Conservation (phyloP, 495 filamentous ascomycete species). For the Neurospora sublineolata region DNA sequence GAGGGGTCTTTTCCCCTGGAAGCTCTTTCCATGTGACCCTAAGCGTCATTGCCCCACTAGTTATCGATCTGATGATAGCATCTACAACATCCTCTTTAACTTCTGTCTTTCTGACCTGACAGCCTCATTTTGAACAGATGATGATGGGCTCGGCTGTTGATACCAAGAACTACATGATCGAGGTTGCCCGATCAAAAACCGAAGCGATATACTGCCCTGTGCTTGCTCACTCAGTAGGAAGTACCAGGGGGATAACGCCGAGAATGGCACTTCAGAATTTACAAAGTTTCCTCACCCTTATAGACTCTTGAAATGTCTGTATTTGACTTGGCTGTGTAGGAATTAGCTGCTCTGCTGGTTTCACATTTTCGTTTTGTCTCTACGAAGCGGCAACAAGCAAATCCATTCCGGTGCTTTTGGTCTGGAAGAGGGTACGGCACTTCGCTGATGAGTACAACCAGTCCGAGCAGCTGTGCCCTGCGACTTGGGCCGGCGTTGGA, state of each 20-base stretch:
- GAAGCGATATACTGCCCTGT: background rate
- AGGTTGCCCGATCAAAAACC: background rate
- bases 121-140: background rate
- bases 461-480: background rate
- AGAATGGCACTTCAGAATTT: background rate
- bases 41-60: slow-evolving; percentile 4
- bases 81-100: background rate
- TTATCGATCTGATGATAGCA: background rate
- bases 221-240: background rate
- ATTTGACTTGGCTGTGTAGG: background rate
- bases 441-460: background rate
- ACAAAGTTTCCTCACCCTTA: background rate
- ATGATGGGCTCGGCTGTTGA: background rate
- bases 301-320: background rate
- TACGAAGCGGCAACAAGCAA: background rate
- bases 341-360: background rate
- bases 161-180: background rate
- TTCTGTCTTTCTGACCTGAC: background rate
- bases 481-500: too few species aligned
- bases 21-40: slow-evolving; percentile 3
- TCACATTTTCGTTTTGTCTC: background rate
- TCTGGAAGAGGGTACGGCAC: background rate
- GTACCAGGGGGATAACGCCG: background rate
- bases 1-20: background rate
- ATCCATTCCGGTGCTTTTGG: background rate